Evolutionary conservation across 2,329 filamentous ascomycete species (phyloP).

Genomic region (Atkinsonella texensis): DNA sequence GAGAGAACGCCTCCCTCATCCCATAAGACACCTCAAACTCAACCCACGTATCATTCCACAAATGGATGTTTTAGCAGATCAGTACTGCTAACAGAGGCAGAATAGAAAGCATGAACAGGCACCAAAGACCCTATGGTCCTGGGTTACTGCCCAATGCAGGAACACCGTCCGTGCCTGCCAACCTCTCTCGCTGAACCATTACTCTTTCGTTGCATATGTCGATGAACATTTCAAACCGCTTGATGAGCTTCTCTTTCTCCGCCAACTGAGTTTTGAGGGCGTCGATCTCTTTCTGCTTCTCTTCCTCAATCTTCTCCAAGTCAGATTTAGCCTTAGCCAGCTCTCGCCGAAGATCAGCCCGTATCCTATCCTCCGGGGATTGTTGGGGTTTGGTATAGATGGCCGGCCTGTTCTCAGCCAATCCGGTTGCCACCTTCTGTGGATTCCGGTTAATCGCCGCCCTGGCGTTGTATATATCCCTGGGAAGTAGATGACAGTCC

Average conservation of each 20-base stretch:
- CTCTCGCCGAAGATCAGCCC: constrained; percentile 48
- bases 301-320: constrained; percentile 40
- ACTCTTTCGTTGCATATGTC: constrained; percentile 57
- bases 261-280: constrained; percentile 46
- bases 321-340: constrained; percentile 47
- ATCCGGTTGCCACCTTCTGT: constrained; percentile 44
- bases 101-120: neutral
- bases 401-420: constrained; percentile 48
- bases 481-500: constrained; percentile 48
- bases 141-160: constrained; percentile 15
- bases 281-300: constrained; percentile 46
- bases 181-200: constrained; percentile 47
- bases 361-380: constrained; percentile 51
- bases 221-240: constrained; percentile 57
- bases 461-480: constrained; percentile 56
- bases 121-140: constrained; percentile 8
- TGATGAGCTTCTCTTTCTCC: constrained; percentile 50
- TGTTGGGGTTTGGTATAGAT: constrained; percentile 56
- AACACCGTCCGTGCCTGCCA: constrained; percentile 23
- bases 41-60: neutral
- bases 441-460: constrained; percentile 56
- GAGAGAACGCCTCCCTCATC: neutral
- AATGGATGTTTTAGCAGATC: neutral
- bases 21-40: neutral
- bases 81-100: neutral